Evolutionary conservation across 257 asterid genomes (phyloP).

Genomic region (Plantago elongata): DNA sequence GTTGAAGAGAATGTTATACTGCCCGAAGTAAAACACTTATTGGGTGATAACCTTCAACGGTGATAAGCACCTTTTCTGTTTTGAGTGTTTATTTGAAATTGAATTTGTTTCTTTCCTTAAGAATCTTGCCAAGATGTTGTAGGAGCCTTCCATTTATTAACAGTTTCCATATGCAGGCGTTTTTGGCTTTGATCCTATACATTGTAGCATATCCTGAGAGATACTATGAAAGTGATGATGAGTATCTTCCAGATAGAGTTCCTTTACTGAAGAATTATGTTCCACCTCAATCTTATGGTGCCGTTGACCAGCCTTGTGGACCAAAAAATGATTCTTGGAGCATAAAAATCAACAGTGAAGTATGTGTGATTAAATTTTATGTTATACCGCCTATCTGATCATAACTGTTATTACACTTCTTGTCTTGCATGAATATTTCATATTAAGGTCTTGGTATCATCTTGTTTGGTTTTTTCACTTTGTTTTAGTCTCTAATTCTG

Average conservation of each 20-base stretch:
- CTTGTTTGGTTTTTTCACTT: background rate
- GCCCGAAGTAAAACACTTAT: too few relatives aligned
- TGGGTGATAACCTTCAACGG: too few relatives aligned
- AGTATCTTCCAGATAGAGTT: constrained; percentile 68
- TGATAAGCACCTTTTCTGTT: too few relatives aligned
- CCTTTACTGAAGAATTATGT: constrained; percentile 79
- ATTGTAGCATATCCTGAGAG: constrained; percentile 74
- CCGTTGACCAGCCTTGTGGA: constrained; percentile 53
- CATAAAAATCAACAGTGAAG: constrained; percentile 68
- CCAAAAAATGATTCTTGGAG: constrained; percentile 61
- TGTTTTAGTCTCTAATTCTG: constrained; percentile 7
- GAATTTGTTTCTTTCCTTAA: too few relatives aligned
- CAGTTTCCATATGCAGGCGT: constrained; percentile 50
- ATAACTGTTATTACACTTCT: background rate
- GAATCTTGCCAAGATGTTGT: too few relatives aligned
- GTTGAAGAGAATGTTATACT: too few relatives aligned
- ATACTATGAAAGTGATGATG: constrained; percentile 93
- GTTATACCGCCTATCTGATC: constrained; percentile 1
- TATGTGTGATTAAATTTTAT: constrained; percentile 22
- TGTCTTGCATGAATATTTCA: background rate
- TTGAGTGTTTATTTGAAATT: too few relatives aligned
- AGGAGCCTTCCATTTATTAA: too few relatives aligned
- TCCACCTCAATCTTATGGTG: constrained; percentile 58
- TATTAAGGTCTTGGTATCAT: background rate
- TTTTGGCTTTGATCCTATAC: constrained; percentile 78